Evolutionary conservation across 2,329 filamentous ascomycete species (phyloP), one percentile per base, ranked within the genome.

Genomic region (Eutypella sp.): DNA sequence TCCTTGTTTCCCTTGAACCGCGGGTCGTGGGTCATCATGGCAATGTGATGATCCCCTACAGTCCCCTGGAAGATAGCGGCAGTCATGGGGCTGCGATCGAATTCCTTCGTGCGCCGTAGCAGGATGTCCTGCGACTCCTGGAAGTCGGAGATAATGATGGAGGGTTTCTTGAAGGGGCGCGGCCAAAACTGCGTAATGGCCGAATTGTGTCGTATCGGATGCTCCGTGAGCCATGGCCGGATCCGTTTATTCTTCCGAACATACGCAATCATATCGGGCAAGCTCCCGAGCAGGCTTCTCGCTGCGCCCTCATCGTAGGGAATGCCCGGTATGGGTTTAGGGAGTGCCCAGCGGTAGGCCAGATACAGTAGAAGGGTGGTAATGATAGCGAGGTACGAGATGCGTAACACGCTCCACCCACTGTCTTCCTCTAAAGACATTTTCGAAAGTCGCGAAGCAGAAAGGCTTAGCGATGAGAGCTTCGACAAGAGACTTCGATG

Each of bases 121-220:
- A 61, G 46, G 9, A 69, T 62, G 42, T 69, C 66, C 15, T 63
- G 52, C 1, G 59, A 47, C 39, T 66, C 62, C 7, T 57, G 54
- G 39, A 61, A 64, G 49, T 67, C 61, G 10, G 63, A 50, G 7
- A 69, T 46, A 10, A 68, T 52, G 7, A 69, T 50, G 6, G 49
- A 53, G 2, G 66, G 65, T 41, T 54, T 56, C 16, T 50, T 47
- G 19, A 67, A 57, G 1, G 66, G 66, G 23, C 54, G 47, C 11
- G 66, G 44, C 43, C 68, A 69, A 39, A 66, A 43, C 37, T 70
- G 67, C 3, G 59, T 49, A 10, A 69, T 47, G 2, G 63, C 59
- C 1, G 60, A 54, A 13, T 51, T 37, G 29, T 52, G 53, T 11
- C 42, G 46, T 22, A 19, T 24, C 11, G 42, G 19, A 29, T 58